phyloP scores from a whole-genome alignment of 225 moss, liverwort and hornwort species.

The Lunularia cruciata region DNA sequence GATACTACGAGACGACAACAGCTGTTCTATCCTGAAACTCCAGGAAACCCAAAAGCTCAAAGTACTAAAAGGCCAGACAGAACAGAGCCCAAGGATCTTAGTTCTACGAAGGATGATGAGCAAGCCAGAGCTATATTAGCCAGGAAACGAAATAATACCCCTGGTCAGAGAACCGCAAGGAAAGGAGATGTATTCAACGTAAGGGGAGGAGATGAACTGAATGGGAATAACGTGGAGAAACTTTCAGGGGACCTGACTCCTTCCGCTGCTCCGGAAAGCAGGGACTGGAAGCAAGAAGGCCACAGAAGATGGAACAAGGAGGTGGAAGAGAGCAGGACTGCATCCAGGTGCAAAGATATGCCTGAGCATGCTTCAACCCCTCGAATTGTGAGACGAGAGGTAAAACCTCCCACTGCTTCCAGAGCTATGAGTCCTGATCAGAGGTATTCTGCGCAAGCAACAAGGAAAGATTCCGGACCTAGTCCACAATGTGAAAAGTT shows the following conservation, averaged over 20 bases:
- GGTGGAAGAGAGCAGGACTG: background rate
- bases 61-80: background rate
- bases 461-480: too few species aligned
- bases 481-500: constrained; percentile 1
- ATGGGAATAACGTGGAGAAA: too few species aligned
- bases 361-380: background rate
- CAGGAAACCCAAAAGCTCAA: background rate
- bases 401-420: background rate
- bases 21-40: background rate
- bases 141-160: background rate
- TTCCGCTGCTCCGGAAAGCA: background rate
- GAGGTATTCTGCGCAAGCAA: background rate
- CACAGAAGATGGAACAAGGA: background rate
- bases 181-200: background rate
- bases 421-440: background rate
- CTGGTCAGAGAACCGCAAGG: background rate
- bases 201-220: background rate
- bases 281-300: background rate
- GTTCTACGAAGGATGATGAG: background rate
- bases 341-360: background rate
- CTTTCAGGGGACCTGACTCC: background rate
- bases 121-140: background rate
- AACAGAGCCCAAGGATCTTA: background rate
- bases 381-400: background rate
- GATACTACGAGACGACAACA: background rate